These are phyloP conservation scores for Hanseniaspora occidentalis DNA, from an alignment of 805 yeast genomes.

Conservation along the genomic window DNA sequence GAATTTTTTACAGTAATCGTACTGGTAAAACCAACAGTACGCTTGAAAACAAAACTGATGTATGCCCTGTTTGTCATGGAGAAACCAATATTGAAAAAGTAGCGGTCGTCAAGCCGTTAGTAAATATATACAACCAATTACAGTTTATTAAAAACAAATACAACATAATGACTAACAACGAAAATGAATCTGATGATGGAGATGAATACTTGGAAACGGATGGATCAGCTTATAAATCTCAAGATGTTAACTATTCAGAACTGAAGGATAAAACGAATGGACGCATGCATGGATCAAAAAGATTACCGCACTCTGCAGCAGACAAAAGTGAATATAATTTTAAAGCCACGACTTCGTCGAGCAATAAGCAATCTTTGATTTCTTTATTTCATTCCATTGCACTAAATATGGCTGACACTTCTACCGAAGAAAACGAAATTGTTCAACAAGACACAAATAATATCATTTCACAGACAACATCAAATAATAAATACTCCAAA, in stretches of 20 bases:
- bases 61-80: slow-evolving; percentile 28
- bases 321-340: slow-evolving; percentile 1
- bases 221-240: background rate
- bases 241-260: background rate
- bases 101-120: slow-evolving; percentile 23
- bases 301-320: no score
- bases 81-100: slow-evolving; percentile 15
- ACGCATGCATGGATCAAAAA: no score
- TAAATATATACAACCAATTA: slow-evolving; percentile 19
- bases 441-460: no score
- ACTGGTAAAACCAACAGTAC: slow-evolving; percentile 5
- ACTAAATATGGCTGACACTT: slow-evolving; percentile 7
- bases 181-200: slow-evolving; percentile 2
- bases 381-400: slow-evolving; percentile 26
- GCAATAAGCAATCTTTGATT: slow-evolving; percentile 19
- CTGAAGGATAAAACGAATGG: background rate
- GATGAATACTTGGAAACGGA: no score
- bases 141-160: slow-evolving; percentile 8
- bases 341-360: slow-evolving; percentile 1
- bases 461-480: no score
- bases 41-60: slow-evolving; percentile 6
- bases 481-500: no score
- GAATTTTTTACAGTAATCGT: background rate
- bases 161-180: background rate
- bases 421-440: slow-evolving; percentile 1